These are phyloP conservation scores for Ilex aquifolium DNA, from an alignment of 257 asterid genomes.

Conservation along the genomic window DNA sequence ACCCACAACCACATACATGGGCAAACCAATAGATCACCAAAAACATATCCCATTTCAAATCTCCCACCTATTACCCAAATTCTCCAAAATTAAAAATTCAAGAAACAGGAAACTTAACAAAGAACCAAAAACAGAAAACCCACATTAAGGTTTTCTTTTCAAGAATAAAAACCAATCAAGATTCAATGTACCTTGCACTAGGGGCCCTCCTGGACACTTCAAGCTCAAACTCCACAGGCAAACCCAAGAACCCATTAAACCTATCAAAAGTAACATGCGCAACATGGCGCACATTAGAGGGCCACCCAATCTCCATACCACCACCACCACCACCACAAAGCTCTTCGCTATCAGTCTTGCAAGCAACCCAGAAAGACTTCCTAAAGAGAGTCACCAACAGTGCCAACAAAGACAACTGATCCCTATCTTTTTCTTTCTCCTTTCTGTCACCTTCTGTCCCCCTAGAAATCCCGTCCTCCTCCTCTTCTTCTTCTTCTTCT, in stretches of 20 bases:
- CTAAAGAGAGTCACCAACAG: slow-evolving; percentile 71
- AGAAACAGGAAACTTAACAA: not conserved
- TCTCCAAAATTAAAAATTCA: not conserved
- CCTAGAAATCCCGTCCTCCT: slow-evolving; percentile 5
- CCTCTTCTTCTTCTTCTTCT: slow-evolving; percentile 25
- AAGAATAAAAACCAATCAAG: not conserved
- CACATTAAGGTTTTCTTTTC: not conserved
- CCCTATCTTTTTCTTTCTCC: slow-evolving; percentile 58
- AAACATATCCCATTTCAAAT: too few species aligned
- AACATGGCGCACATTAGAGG: slow-evolving; percentile 90
- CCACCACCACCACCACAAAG: slow-evolving; percentile 41
- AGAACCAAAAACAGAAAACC: not conserved
- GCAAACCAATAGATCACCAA: too few species aligned
- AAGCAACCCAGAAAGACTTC: slow-evolving; percentile 80
- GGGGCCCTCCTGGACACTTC: slow-evolving; percentile 92
- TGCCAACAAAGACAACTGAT: slow-evolving; percentile 77
- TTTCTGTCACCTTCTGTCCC: slow-evolving; percentile 34
- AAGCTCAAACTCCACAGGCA: slow-evolving; percentile 98
- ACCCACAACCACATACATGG: too few species aligned
- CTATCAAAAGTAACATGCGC: slow-evolving; percentile 96
- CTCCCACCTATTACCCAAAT: not conserved
- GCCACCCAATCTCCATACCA: slow-evolving; percentile 97
- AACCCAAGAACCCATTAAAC: slow-evolving; percentile 94
- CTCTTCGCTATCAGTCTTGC: slow-evolving; percentile 55
- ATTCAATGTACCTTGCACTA: slow-evolving; percentile 71